Evolutionary conservation across 1,284 basidiomycete genomes (phyloP), one percentile per base, ranked within the genome.

Genomic region (Cutaneotrichosporon daszewskae): DNA sequence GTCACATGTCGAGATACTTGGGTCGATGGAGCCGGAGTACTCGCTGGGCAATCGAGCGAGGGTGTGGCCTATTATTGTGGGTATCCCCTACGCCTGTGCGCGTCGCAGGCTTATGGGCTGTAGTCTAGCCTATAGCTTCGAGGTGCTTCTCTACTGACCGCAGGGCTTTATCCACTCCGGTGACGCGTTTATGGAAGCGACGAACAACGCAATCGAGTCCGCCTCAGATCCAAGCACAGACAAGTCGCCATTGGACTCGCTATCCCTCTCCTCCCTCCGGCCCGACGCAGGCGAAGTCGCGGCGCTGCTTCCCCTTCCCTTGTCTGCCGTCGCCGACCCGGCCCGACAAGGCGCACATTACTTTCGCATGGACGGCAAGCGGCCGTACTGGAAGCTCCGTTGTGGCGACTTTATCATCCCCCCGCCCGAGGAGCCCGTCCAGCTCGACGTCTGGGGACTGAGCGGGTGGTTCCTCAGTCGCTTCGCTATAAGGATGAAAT

Each of bases 41-140:
- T 58, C 54, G 19, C 46, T 69, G 6, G 66, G 66, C 13, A 69
- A 69, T 46, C 45, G 48, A 22, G 40, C 63, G 18, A 51, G 66
- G 4, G 66, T 69, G 23, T 69, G 66, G 66, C 62, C 66, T 13
- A 47, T 69, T 25, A 56, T 67, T 0, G 66, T 68, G 43, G 49
- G 60, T 58, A 10, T 4, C 27, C 8, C 14, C 14, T 31, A 27
- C 26, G 9, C 26, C 26, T 27, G 26, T 27, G 26, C 14, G 26
- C 26, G 26, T n/a, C n/a, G n/a, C n/a, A n/a, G n/a, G n/a, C n/a
- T n/a, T n/a, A n/a, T n/a, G n/a, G n/a, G n/a, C n/a, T n/a, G n/a
- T n/a, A n/a, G n/a, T n/a, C 25, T 26, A 26, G 8, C 25, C 25
- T 9, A 26, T 26, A 26, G 8, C 8, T 13, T 26, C 25, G 25